Base-by-base conservation (phyloP, 305 asterid species). In the Fraxinus ornus region DNA sequence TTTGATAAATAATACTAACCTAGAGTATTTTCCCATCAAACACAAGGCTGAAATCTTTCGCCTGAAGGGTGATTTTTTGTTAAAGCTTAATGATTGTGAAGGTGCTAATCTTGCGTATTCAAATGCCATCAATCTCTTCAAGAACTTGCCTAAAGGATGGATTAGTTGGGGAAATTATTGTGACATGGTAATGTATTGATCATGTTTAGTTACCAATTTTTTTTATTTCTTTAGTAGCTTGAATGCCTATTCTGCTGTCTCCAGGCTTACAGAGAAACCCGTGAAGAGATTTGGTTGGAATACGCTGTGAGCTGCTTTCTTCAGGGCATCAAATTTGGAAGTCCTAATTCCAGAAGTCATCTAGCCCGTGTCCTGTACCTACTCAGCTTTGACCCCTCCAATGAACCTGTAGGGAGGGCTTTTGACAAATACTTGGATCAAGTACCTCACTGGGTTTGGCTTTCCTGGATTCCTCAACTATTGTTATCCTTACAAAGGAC, bases 131-230 rank as follows among this genome's bases (percentile, higher is more conserved):
- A 83, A 90, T 88, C 95, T 93, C 87, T 97, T 91, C 94, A 97
- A 93, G 92, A 94, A 89, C 90, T 89, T 95, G 94, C 98, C 98
- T 10, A 97, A 95, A 88, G 99, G 98, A 81, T 97, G 99, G 99
- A 93, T 97, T 89, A 93, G 98, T 88, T 97, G 98, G 98, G 98
- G 99, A 89, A 95, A 88, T 85, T 97, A 93, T 89, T 97, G 99
- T 87, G 98, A 97, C 87, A 93, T 93, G 98, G 99, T 95, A 66
- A 88, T 78, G 93, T 77, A 79, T 49, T n/a, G 41, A 77, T 78
- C 47, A 35, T 80, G 21, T 80, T 83, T 78, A 74, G 57, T 81
- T 81, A 21, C 62, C 17, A 26, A 17, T 68, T 2, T 75, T 57
- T 47, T 78, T 36, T 66, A 28, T 79, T 80, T 77, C 78, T n/a